A percentile compares a stretch with the other conserved stretches of the same genome.
Evolutionary conservation across 2,329 filamentous ascomycete genomes (phyloP).

Genomic region (Talaromyces sp.): DNA sequence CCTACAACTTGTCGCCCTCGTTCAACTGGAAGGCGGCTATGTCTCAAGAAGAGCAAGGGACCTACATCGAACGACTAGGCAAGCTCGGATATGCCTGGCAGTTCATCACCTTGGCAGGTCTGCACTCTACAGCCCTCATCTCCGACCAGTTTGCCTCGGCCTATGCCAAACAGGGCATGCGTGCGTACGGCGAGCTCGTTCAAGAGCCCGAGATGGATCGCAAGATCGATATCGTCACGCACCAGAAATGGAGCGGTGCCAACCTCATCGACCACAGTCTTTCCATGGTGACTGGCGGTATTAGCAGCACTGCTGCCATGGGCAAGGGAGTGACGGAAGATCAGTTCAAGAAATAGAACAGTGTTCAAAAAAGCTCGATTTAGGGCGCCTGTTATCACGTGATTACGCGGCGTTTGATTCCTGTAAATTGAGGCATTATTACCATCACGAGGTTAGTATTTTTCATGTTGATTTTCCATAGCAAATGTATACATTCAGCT

Average conservation of each 20-base stretch:
- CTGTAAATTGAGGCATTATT: background rate
- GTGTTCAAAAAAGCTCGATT: background rate
- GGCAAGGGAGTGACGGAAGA: conserved; percentile 97
- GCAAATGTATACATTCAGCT: background rate
- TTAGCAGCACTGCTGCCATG: conserved; percentile 92
- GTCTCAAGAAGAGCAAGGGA: conserved; percentile 87
- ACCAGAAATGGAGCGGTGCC: conserved; percentile 98
- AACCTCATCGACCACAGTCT: conserved; percentile 91
- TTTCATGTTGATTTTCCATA: background rate
- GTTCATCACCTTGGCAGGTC: conserved; percentile 97
- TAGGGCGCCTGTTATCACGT: conserved; percentile 7
- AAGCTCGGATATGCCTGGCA: conserved; percentile 97
- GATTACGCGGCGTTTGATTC: background rate
- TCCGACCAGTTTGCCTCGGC: conserved; percentile 81
- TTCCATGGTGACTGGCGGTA: conserved; percentile 94
- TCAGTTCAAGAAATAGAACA: conserved; percentile 64
- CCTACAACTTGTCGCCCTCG: conserved; percentile 96
- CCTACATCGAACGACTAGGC: conserved; percentile 88
- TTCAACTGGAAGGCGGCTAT: conserved; percentile 99
- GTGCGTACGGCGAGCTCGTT: conserved; percentile 92
- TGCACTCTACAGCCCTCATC: conserved; percentile 93
- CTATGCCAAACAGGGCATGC: conserved; percentile 80
- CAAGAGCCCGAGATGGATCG: conserved; percentile 95
- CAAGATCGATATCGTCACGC: conserved; percentile 90
- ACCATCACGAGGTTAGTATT: background rate